Evolutionary conservation across 1,284 basidiomycete genomes (phyloP).

Genomic region (Rhizoctonia solani): DNA sequence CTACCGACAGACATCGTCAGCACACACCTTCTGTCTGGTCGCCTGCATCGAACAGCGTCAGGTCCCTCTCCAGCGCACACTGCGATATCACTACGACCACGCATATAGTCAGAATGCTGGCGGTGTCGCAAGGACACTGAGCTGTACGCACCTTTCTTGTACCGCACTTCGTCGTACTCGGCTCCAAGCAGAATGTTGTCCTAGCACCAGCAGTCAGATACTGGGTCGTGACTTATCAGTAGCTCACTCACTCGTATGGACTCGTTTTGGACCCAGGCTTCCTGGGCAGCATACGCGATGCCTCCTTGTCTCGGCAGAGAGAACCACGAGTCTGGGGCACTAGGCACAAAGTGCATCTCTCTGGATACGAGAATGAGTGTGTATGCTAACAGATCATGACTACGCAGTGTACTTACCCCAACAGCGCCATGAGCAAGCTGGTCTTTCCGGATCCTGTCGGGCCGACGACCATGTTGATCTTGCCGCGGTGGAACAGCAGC

Average conservation of each 20-base stretch:
- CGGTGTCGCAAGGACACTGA: slow-evolving; percentile 32
- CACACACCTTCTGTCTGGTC: slow-evolving; percentile 46
- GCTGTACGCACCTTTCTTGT: slow-evolving; percentile 48
- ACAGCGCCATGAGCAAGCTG: slow-evolving; percentile 55
- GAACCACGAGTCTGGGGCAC: slow-evolving; percentile 60
- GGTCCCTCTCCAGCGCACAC: slow-evolving; percentile 68
- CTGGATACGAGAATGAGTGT: background rate
- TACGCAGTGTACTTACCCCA: slow-evolving; percentile 43
- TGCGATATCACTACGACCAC: slow-evolving; percentile 39
- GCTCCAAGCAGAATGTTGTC: slow-evolving; percentile 71
- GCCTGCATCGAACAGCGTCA: slow-evolving; percentile 66
- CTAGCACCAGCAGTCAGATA: background rate
- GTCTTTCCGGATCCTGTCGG: slow-evolving; percentile 57
- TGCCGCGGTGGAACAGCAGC: slow-evolving; percentile 57
- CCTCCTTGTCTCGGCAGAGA: slow-evolving; percentile 66
- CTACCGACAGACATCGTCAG: too few relatives aligned
- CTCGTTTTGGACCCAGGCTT: slow-evolving; percentile 70
- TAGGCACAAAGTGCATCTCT: slow-evolving; percentile 55
- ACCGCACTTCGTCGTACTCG: slow-evolving; percentile 56
- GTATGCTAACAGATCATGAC: background rate
- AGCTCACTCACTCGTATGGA: slow-evolving; percentile 50
- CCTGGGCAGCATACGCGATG: slow-evolving; percentile 74
- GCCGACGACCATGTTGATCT: slow-evolving; percentile 66
- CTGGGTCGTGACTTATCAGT: too few relatives aligned
- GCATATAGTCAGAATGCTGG: background rate